Evolutionary conservation across 192 early-diverging fungal genomes (phyloP).

Genomic region (Podila epigama): DNA sequence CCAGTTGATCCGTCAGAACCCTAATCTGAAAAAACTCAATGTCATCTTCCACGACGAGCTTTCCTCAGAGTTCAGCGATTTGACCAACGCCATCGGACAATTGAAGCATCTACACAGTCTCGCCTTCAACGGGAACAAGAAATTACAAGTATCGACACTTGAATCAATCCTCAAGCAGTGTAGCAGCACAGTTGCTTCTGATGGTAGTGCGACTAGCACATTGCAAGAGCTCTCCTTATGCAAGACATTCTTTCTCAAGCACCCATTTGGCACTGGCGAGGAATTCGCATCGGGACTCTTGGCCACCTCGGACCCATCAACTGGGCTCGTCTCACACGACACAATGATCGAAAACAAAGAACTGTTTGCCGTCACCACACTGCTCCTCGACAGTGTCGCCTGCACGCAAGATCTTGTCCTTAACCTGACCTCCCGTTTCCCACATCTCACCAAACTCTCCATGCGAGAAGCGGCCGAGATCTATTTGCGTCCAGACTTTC

Average conservation of each 20-base stretch:
- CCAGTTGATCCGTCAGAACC: conserved; percentile 23
- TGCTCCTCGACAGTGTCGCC: conserved; percentile 16
- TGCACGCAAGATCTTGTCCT: conserved; percentile 23
- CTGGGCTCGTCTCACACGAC: not conserved
- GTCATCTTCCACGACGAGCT: conserved; percentile 8
- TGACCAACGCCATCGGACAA: conserved; percentile 8
- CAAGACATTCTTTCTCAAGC: conserved; percentile 5
- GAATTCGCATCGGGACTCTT: conserved; percentile 23
- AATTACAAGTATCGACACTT: conserved; percentile 8
- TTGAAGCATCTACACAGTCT: conserved; percentile 7
- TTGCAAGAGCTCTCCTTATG: conserved; percentile 26
- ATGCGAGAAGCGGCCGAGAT: conserved; percentile 5
- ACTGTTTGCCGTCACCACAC: conserved; percentile 13
- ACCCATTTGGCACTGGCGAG: conserved; percentile 21
- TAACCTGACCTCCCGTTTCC: conserved; percentile 28
- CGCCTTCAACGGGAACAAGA: conserved; percentile 12
- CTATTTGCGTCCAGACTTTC: conserved; percentile 15
- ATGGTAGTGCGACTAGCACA: not conserved
- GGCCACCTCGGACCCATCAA: not conserved
- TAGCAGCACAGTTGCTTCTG: conserved; percentile 7
- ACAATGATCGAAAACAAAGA: not conserved
- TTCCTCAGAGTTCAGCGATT: conserved; percentile 6
- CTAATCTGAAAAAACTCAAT: conserved; percentile 9
- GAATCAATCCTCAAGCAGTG: conserved; percentile 9
- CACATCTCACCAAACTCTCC: conserved; percentile 9